Conservation (phyloP, 164 flowering plant species). For the Magnolia changhungtana region DNA sequence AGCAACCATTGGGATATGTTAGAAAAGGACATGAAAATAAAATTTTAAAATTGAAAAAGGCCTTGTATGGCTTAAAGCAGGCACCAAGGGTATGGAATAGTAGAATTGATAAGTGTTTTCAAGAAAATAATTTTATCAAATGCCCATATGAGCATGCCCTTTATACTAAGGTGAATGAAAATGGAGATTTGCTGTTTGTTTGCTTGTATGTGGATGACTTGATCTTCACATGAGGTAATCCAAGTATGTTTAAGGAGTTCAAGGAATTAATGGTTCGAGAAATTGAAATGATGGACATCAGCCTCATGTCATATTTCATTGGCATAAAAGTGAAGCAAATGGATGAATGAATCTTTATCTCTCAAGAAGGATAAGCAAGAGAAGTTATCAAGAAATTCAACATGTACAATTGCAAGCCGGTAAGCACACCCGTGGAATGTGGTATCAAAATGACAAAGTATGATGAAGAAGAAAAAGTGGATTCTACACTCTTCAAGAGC, state of each 20-base stretch:
- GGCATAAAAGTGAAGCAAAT: background rate
- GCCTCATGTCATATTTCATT: background rate
- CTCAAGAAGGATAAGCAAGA: background rate
- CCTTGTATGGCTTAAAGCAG: background rate
- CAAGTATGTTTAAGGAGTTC: background rate
- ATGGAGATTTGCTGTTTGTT: background rate
- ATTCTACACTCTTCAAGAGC: too few relatives aligned
- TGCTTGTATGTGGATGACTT: constrained; percentile 3
- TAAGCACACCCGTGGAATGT: background rate
- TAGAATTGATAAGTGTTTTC: background rate
- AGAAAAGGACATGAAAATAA: background rate
- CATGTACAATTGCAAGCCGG: background rate
- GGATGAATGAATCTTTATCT: background rate
- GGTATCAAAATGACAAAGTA: too few relatives aligned
- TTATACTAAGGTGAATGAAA: background rate
- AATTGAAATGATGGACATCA: background rate
- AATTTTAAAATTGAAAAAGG: too few relatives aligned
- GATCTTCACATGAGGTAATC: background rate
- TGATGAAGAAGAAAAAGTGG: too few relatives aligned
- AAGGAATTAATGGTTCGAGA: background rate
- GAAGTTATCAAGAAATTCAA: background rate
- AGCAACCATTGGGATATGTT: background rate
- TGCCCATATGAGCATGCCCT: background rate
- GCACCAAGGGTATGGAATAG: background rate
- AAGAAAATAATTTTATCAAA: background rate